Conservation (phyloP, 139 green algal genomes). For the Chlorella sp. region DNA sequence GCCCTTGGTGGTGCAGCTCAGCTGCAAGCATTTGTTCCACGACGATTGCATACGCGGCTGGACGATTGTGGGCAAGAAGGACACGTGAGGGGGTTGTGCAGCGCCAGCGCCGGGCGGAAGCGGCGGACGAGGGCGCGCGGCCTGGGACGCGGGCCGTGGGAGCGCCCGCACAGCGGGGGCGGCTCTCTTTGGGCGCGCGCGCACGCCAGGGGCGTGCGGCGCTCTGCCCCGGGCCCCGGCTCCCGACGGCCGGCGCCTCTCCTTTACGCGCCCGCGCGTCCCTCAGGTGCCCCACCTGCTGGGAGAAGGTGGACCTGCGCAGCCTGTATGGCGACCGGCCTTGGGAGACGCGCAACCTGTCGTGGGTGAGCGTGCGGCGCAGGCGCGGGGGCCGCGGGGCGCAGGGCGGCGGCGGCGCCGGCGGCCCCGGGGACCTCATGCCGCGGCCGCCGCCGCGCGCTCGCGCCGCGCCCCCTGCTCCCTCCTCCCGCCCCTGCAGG, state of each 20-base stretch:
- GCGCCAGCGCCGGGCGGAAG: too few relatives aligned
- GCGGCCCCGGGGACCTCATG: too few relatives aligned
- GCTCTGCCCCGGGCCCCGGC: too few relatives aligned
- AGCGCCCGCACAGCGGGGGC: too few relatives aligned
- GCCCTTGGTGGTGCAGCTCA: slow-evolving; percentile 53
- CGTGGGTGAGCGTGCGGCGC: slow-evolving; percentile 46
- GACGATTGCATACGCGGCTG: slow-evolving; percentile 83
- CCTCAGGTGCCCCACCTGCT: slow-evolving; percentile 77
- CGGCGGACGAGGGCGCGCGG: too few relatives aligned
- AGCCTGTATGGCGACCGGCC: slow-evolving; percentile 60
- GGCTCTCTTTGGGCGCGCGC: too few relatives aligned
- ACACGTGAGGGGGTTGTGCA: too few relatives aligned
- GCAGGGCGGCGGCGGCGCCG: too few relatives aligned
- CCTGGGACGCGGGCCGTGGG: too few relatives aligned
- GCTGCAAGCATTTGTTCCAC: slow-evolving; percentile 93
- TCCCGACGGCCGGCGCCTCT: too few relatives aligned
- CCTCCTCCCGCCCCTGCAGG: slow-evolving; percentile 30
- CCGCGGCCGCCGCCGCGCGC: background rate
- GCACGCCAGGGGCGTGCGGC: too few relatives aligned
- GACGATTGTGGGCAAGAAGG: slow-evolving; percentile 88
- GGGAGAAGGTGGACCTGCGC: slow-evolving; percentile 78
- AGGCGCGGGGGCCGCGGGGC: background rate
- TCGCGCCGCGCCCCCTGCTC: background rate
- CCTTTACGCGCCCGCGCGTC: too few relatives aligned
- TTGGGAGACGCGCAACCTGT: slow-evolving; percentile 75